Percentiles rank a stretch among this genome's conserved stretches.
Evolutionary conservation across 768 basidiomycete species (phyloP).

Genomic region (Auriculariales sp.): DNA sequence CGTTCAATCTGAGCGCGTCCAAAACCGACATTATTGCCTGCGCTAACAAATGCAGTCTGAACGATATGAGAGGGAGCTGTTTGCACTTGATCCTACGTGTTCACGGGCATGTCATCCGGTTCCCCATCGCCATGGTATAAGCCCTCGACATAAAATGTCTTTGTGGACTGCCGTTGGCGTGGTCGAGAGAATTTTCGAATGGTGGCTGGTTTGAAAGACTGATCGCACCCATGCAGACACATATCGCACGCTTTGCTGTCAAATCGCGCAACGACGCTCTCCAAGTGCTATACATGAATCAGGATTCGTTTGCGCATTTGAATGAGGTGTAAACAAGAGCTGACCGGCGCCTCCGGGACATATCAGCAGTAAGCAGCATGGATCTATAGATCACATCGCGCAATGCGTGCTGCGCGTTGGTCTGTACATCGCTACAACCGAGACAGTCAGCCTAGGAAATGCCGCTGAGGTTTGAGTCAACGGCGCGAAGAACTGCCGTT

Average conservation of each 20-base stretch:
- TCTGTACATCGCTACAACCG: too few relatives aligned
- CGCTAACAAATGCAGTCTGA: slow-evolving; percentile 60
- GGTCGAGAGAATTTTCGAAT: slow-evolving; percentile 85
- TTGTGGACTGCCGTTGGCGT: slow-evolving; percentile 61
- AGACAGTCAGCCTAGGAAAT: too few relatives aligned
- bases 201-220: slow-evolving; percentile 78
- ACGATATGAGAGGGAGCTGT: slow-evolving; percentile 47
- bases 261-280: slow-evolving; percentile 36
- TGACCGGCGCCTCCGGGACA: slow-evolving; percentile 84
- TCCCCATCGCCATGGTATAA: slow-evolving; percentile 20
- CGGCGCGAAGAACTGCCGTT: too few relatives aligned
- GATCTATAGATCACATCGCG: slow-evolving; percentile 56
- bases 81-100: slow-evolving; percentile 19
- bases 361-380: slow-evolving; percentile 67
- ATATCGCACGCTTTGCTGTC: slow-evolving; percentile 50
- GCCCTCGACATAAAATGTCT: slow-evolving; percentile 25
- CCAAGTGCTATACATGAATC: slow-evolving; percentile 33
- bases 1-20: slow-evolving; percentile 89
- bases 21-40: slow-evolving; percentile 73
- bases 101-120: slow-evolving; percentile 17
- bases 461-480: too few relatives aligned
- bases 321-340: slow-evolving; percentile 37
- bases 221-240: slow-evolving; percentile 72
- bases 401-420: too few relatives aligned
- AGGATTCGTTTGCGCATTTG: slow-evolving; percentile 1